phyloP scores from a whole-genome alignment of 768 basidiomycete genomes.

The Lactarius psammicola region DNA sequence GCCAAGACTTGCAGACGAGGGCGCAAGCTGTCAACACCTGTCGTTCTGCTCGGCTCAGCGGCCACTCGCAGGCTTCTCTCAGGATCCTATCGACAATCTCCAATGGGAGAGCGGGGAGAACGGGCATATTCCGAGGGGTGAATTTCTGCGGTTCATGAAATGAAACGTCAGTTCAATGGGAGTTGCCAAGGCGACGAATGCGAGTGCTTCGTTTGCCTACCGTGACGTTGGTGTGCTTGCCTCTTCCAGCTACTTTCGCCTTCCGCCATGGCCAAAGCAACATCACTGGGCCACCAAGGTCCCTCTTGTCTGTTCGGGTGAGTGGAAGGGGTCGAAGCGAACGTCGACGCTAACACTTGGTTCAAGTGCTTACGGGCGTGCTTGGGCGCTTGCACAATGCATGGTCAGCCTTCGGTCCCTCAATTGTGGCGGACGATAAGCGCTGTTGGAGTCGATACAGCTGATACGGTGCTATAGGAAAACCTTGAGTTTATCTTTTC shows the following conservation, averaged over 20 bases:
- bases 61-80: constrained; percentile 18
- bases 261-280: constrained; percentile 7
- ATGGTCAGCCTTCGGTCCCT: neutral
- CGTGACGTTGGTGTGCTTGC: neutral
- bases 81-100: constrained; percentile 19
- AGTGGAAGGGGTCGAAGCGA: too few species aligned
- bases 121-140: neutral
- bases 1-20: constrained; percentile 22
- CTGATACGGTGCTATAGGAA: neutral
- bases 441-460: neutral
- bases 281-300: neutral
- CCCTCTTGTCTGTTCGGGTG: neutral
- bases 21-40: constrained; percentile 13
- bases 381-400: neutral
- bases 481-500: too few species aligned
- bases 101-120: constrained; percentile 13
- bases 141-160: constrained; percentile 6
- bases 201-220: neutral
- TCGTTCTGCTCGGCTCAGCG: neutral
- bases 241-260: neutral
- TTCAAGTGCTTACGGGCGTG: neutral
- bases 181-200: constrained; percentile 7
- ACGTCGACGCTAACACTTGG: neutral
- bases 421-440: neutral
- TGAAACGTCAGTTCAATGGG: neutral